Evolutionary conservation across 2,329 filamentous ascomycete genomes (phyloP).

Genomic region (Lasiodiplodia sp.): DNA sequence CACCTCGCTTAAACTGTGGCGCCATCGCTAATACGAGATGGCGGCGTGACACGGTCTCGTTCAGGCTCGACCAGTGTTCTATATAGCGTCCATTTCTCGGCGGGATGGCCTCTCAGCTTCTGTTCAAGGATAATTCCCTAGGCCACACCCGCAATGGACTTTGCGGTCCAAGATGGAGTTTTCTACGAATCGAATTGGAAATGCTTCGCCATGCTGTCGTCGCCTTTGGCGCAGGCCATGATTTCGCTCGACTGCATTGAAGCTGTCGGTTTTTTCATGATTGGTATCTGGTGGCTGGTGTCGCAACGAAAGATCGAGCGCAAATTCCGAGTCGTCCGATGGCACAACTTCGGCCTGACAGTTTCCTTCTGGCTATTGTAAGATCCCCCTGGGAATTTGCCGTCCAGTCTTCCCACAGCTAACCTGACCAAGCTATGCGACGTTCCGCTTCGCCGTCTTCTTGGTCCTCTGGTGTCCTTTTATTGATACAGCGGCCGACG

Average conservation of each 20-base stretch:
- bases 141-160: neutral
- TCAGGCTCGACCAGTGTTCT: neutral
- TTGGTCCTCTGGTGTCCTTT: neutral
- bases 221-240: neutral
- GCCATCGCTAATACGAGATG: neutral
- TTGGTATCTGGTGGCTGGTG: neutral
- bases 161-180: neutral
- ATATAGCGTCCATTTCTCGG: neutral
- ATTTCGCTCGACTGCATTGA: neutral
- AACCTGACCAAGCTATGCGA: neutral
- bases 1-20: neutral
- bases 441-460: neutral
- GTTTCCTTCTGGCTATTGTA: neutral
- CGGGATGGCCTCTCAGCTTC: neutral
- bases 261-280: neutral
- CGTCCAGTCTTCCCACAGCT: neutral
- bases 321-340: neutral
- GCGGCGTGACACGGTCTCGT: neutral
- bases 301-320: neutral
- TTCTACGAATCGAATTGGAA: neutral
- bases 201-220: neutral
- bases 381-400: no score
- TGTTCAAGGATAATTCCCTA: neutral
- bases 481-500: neutral
- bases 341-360: neutral